Base-by-base conservation (phyloP, 2,329 filamentous ascomycete species). In the Ceratocystis cacaofunesta region DNA sequence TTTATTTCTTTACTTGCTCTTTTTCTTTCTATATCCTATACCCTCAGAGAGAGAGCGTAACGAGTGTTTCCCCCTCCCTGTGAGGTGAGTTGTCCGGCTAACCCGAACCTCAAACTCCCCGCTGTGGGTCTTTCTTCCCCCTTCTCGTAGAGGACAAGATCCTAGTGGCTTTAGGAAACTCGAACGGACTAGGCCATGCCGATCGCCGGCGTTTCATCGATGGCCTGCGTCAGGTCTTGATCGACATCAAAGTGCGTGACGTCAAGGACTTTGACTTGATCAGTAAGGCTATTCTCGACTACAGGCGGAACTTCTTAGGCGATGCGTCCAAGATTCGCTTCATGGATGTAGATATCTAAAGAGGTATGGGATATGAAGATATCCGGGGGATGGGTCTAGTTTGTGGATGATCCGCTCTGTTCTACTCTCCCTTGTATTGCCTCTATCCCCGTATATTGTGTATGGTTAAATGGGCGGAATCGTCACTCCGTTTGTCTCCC, bases 141-240 rank as follows among this genome's bases (percentile, higher is more conserved):
- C 36, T 63, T 64, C 28, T 65, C 63, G 63, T 67, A 91, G 88
- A 90, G 78, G 84, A 87, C 73, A 83, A 85, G 72, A 85, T 90
- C 69, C 82, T 91, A 69, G 79, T 88, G 66, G 84, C 88, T 70
- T 81, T 91, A 64, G 87, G 87, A 57, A 84, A 81, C 60, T 80
- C 83, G 57, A 84, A 86, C 68, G 84, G 84, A 69, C 85, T 84
- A 72, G 81, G 79, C 52, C 81, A 81, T 69, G 81, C 84, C 67
- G 80, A 85, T 68, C 82, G 82, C 72, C 77, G 79, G 66, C 78
- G 79, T 68, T 90, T 86, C 75, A 84, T 84, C 69, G 76, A 77
- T 41, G 86, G 86, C 28, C 79, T 90, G 60, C 80, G 80, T 66
- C 77, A 80, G 69, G 76, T 88, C 44, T 80, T 90, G 65, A 79